Evolutionary conservation across 192 early-diverging fungal genomes (phyloP).

Genomic region (Umbelopsis ramanniana): DNA sequence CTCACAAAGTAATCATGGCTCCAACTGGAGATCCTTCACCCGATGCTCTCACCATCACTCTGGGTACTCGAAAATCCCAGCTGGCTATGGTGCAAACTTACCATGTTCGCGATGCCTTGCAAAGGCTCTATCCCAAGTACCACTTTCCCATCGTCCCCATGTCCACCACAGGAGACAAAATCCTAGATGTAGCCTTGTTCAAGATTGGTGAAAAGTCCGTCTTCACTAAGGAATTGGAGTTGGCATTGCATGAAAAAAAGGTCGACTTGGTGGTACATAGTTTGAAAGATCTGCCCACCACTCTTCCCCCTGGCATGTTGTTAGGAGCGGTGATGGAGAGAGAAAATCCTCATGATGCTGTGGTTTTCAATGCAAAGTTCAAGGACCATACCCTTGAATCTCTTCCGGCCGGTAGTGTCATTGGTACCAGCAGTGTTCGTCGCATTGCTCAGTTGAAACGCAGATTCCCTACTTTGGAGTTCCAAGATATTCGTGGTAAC

Average conservation of each 20-base stretch:
- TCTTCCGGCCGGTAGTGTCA: conserved; percentile 72
- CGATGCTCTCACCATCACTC: neutral
- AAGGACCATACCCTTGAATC: conserved; percentile 53
- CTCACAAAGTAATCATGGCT: neutral
- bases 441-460: conserved; percentile 85
- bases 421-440: conserved; percentile 90
- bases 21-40: neutral
- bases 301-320: conserved; percentile 78
- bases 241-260: conserved; percentile 63
- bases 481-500: conserved; percentile 82
- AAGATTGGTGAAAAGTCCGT: conserved; percentile 92
- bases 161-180: conserved; percentile 80
- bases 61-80: conserved; percentile 84
- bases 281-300: conserved; percentile 93
- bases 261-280: conserved; percentile 93
- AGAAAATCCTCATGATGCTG: conserved; percentile 90
- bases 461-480: conserved; percentile 74
- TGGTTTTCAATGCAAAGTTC: conserved; percentile 55
- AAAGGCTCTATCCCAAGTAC: conserved; percentile 47
- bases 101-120: conserved; percentile 64
- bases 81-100: conserved; percentile 88
- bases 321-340: conserved; percentile 83
- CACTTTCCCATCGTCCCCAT: conserved; percentile 60
- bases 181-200: conserved; percentile 79
- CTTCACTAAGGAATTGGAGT: conserved; percentile 92